Evolutionary conservation across 2,329 filamentous ascomycete genomes (phyloP), one percentile per base, ranked within the genome.

Genomic region (Epicoccum nigrum): DNA sequence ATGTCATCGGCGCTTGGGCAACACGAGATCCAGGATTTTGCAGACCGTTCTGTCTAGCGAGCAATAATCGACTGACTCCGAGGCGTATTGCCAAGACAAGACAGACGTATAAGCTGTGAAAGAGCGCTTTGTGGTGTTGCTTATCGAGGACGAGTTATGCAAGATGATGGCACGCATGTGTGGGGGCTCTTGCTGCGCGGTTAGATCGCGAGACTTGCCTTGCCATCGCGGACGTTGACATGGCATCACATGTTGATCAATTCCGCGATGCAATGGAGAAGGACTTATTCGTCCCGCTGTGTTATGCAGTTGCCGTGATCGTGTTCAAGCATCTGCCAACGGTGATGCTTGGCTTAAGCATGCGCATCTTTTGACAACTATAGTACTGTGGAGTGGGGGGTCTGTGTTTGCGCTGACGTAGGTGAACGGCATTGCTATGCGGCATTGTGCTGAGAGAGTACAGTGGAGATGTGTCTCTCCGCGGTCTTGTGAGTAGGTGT

Each of bases 21-120:
- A 43, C 43, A 47, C 49, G 38, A 47, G 39, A 39, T 25, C 23
- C 23, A 25, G 23, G 23, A 25, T 25, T 9, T 25, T 25, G 23
- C n/a, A n/a, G n/a, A n/a, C n/a, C n/a, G n/a, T n/a, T 25, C 23
- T 25, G 23, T n/a, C 23, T 25, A 25, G 23, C 23, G 23, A 25
- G 6, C 49, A 44, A 47, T 52, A 47, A 30, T 44, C 21, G 19
- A 43, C 6, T 21, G 19, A 44, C 17, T 33, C 33, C 32, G 15
- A 41, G 21, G 27, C 49, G 33, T 52, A 47, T 52, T 52, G 49
- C 49, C 49, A 52, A 52, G 49, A 42, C 16, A 25, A 7, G 28
- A n/a, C n/a, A n/a, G n/a, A n/a, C n/a, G n/a, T n/a, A n/a, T n/a
- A n/a, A n/a, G n/a, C n/a, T n/a, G 23, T 25, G 9, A 25, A 6